Conservation (phyloP, 805 yeast species). For the Scheffersomyces lignosus region DNA sequence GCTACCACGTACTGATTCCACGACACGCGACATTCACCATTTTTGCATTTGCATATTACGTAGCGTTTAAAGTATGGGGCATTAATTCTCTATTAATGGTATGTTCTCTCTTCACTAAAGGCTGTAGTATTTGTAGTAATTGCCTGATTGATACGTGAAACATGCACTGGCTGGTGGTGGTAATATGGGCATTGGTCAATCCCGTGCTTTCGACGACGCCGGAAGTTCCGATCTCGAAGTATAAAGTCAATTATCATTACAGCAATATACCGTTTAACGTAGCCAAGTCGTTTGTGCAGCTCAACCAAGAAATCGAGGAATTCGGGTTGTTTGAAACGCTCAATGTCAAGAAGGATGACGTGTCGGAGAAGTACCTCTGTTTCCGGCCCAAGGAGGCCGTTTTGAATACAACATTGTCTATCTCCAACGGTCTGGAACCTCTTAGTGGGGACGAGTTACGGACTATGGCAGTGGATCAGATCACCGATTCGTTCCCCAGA, state of each 20-base stretch:
- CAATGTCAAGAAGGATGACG: slow-evolving; percentile 7
- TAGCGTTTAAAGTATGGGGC: too few species aligned
- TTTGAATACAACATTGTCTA: not conserved
- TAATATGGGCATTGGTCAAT: too few species aligned
- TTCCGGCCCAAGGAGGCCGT: slow-evolving; percentile 14
- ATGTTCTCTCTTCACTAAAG: too few species aligned
- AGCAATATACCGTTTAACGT: slow-evolving; percentile 14
- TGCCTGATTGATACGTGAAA: too few species aligned
- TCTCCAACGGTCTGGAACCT: not conserved
- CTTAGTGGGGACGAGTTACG: slow-evolving; percentile 13
- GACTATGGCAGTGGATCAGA: slow-evolving; percentile 13
- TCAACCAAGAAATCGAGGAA: slow-evolving; percentile 5
- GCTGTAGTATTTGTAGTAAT: too few species aligned
- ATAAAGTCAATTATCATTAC: slow-evolving; percentile 16
- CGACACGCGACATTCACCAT: too few species aligned
- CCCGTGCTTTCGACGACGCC: too few species aligned
- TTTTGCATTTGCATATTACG: too few species aligned
- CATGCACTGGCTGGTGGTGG: too few species aligned
- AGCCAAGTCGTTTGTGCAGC: slow-evolving; percentile 10
- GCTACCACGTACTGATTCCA: too few species aligned
- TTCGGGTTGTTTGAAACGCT: slow-evolving; percentile 17
- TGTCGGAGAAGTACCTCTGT: slow-evolving; percentile 18
- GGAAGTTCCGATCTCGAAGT: too few species aligned
- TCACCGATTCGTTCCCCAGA: slow-evolving; percentile 17
- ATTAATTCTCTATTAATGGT: too few species aligned